A percentile compares a stretch with the other conserved stretches of the same genome.
These are phyloP conservation scores for Saccharum spontaneum DNA, from an alignment of 176 grass and related monocot species.

Conservation along the genomic window DNA sequence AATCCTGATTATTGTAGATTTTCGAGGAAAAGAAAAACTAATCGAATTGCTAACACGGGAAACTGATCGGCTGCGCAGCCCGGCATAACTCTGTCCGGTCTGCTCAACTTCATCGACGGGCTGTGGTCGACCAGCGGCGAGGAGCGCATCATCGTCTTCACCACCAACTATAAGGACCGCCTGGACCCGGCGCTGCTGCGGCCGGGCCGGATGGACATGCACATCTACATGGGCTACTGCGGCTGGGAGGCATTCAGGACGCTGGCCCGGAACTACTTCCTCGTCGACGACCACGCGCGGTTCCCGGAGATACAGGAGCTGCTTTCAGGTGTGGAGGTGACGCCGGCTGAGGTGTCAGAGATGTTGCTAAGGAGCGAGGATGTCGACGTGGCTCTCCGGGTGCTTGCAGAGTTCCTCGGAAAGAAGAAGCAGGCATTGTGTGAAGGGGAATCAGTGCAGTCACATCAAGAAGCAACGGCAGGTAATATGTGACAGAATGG, in stretches of 20 bases:
- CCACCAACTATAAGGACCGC: conserved; percentile 74
- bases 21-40: not conserved
- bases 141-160: conserved; percentile 77
- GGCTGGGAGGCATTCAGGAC: conserved; percentile 33
- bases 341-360: conserved; percentile 31
- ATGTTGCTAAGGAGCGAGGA: conserved; percentile 31
- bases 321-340: conserved; percentile 9
- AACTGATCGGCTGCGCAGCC: not conserved
- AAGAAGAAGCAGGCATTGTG: not conserved
- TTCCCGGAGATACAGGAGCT: conserved; percentile 25
- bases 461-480: not conserved
- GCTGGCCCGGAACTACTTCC: conserved; percentile 18
- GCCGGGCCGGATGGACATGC: conserved; percentile 77
- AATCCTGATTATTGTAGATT: not conserved
- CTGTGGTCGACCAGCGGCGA: conserved; percentile 47
- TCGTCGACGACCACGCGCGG: not conserved
- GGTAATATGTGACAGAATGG: not conserved
- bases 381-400: not conserved
- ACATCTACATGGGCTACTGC: conserved; percentile 53
- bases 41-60: not conserved
- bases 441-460: not conserved
- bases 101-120: conserved; percentile 42
- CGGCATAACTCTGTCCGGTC: conserved; percentile 9
- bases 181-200: conserved; percentile 74
- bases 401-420: conserved; percentile 7